Evolutionary conservation across 2,329 filamentous ascomycete genomes (phyloP), one percentile per base, ranked within the genome.

Genomic region (Epichloe uncinata): DNA sequence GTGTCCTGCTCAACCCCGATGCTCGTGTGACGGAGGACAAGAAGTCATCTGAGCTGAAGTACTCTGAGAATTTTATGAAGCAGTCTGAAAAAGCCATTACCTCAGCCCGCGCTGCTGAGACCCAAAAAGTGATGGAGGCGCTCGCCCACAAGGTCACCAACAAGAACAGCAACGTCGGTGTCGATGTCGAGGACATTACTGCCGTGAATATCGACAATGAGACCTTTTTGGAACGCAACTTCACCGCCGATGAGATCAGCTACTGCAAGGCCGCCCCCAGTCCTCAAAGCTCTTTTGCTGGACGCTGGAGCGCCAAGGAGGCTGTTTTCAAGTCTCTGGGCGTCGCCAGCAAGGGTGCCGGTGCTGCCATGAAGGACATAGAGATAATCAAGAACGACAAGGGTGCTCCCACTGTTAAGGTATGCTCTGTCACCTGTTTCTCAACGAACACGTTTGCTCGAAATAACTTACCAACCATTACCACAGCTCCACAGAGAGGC

Each of bases 301-400:
- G 93, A 46, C 82, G 89, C 58, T 98, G 93, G 93, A 91, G 85
- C 61, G 93, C 93, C 36, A 98, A 98, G 74, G 93, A 98, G 71
- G 93, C 93, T 30, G 90, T 98, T 1, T 98, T 98, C 78, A 98
- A 98, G 79, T 89, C 87, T 37, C 75, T 98, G 13, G 89, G 90
- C 57, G 90, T 97, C 12, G 72, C 78, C 58, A 85, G 90, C 68
- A 83, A 86, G 69, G 93, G 93, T 54, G 90, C 85, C 9, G 93
- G 94, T 56, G 91, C 93, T 52, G 77, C 88, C 15, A 69, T 98
- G 69, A 93, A 84, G 73, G 90, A 97, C 41, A 98, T 98, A 71
- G 94, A 98, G 72, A 91, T 98, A 60, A 68, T 80, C 54, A 84
- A 82, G 60, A 84, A 90, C 61, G 82, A 85, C 56, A 84, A 79